Conservation (phyloP, 179 eudicot species). For the Pouteria campechiana region DNA sequence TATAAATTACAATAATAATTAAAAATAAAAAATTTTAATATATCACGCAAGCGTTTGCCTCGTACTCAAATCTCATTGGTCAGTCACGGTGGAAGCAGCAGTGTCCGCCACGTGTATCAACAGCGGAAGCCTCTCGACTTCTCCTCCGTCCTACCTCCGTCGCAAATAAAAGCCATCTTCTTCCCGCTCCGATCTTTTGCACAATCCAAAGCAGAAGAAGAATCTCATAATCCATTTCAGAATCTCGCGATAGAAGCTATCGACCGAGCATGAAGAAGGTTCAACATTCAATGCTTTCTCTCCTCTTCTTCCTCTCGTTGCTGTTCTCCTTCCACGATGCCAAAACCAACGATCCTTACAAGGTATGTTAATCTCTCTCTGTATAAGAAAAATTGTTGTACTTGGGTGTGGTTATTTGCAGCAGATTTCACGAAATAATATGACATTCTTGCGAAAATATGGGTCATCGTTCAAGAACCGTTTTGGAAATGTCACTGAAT, state of each 20-base stretch:
- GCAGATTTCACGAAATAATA: no score
- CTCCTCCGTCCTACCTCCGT: not conserved
- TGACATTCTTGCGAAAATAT: not conserved
- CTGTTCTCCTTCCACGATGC: constrained; percentile 30
- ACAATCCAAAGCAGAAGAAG: not conserved
- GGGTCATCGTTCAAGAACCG: not conserved
- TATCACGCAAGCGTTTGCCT: no score
- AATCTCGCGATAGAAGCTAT: constrained; percentile 7
- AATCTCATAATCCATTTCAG: not conserved
- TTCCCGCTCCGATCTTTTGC: not conserved
- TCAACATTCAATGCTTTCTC: no score
- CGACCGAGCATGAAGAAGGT: no score
- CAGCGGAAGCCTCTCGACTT: constrained; percentile 26
- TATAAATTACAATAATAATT: no score
- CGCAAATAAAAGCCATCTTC: not conserved
- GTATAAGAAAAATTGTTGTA: not conserved
- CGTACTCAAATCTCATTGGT: constrained; percentile 38
- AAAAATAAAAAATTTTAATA: no score
- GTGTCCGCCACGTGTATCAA: constrained; percentile 26
- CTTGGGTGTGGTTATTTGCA: no score
- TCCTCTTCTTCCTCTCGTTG: constrained; percentile 12
- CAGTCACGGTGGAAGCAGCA: constrained; percentile 24
- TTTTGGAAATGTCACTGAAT: not conserved
- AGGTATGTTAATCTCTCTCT: constrained; percentile 27
- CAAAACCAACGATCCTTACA: constrained; percentile 53